Conservation (phyloP, 192 early-diverging fungal genomes). For the Backusella mclennaniae region DNA sequence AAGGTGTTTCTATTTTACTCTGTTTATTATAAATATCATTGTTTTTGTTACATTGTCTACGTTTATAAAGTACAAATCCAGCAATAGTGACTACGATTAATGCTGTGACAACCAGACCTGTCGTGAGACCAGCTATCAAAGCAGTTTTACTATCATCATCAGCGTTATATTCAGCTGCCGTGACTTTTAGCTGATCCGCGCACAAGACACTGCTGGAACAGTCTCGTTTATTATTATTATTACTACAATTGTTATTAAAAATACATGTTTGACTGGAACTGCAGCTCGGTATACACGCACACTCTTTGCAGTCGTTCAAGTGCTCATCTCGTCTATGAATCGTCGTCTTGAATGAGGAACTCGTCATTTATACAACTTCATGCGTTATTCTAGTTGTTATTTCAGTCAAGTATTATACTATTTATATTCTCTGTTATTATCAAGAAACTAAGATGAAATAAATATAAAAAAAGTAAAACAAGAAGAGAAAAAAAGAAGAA, state of each 20-base stretch:
- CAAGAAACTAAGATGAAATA: neutral
- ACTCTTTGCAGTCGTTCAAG: neutral
- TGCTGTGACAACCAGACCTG: slow-evolving; percentile 14
- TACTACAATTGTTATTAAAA: neutral
- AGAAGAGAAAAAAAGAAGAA: neutral
- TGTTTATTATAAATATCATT: neutral
- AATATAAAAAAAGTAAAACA: neutral
- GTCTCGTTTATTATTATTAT: neutral
- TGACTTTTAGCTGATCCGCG: neutral
- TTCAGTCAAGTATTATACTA: neutral
- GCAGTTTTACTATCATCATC: slow-evolving; percentile 6
- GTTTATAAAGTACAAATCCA: slow-evolving; percentile 14
- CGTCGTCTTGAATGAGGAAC: neutral
- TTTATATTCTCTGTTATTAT: neutral
- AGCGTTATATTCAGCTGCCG: neutral
- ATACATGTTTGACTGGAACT: neutral
- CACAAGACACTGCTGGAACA: neutral
- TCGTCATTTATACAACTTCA: slow-evolving; percentile 5
- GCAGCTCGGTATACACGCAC: neutral
- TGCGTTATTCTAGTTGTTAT: neutral
- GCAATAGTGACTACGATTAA: neutral
- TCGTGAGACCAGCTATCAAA: slow-evolving; percentile 17
- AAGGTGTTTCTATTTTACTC: slow-evolving; percentile 1
- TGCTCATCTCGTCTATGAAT: neutral
- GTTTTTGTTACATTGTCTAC: neutral